Evolutionary conservation across 2,329 filamentous ascomycete genomes (phyloP).

Genomic region (Fusarium continuum): DNA sequence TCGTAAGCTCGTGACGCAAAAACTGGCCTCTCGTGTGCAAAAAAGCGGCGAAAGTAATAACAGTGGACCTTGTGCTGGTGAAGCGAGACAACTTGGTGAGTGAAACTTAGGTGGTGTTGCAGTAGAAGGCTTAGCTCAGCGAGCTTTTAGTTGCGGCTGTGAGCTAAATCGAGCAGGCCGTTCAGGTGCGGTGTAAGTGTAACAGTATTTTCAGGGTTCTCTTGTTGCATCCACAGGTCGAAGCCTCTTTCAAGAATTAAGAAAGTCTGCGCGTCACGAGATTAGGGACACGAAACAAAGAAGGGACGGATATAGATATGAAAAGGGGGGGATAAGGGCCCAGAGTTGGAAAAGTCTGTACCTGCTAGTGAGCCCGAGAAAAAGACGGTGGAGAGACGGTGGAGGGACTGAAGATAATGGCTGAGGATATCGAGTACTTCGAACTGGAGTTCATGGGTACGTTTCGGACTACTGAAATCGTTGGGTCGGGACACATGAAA

Average conservation of each 20-base stretch:
- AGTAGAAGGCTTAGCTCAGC: conserved; percentile 37
- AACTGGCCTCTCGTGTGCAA: conserved; percentile 26
- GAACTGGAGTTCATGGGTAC: conserved; percentile 22
- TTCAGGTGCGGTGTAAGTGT: conserved; percentile 43
- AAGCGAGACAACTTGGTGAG: conserved; percentile 29
- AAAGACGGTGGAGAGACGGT: conserved; percentile 42
- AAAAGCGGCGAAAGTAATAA: conserved; percentile 29
- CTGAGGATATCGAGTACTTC: conserved; percentile 33
- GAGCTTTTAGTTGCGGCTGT: conserved; percentile 18
- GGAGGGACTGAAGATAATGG: conserved; percentile 34
- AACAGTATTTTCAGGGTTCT: conserved; percentile 28
- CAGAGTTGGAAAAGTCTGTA: conserved; percentile 31
- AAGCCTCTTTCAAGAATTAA: conserved; percentile 22
- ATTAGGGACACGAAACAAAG: conserved; percentile 23
- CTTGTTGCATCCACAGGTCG: conserved; percentile 25
- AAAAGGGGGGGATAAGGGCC: conserved; percentile 15
- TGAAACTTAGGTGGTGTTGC: conserved; percentile 26
- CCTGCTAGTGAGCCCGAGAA: conserved; percentile 36
- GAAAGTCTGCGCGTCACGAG: conserved; percentile 38
- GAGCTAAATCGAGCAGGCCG: conserved; percentile 24
- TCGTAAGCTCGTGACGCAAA: conserved; percentile 40
- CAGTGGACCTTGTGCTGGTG: conserved; percentile 30
- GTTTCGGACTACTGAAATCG: conserved; percentile 26
- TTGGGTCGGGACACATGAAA: conserved; percentile 33
- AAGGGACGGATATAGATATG: conserved; percentile 25